Evolutionary conservation across 1,139 yeast genomes (phyloP).

Genomic region (Schwanniomyces etchellsii): DNA sequence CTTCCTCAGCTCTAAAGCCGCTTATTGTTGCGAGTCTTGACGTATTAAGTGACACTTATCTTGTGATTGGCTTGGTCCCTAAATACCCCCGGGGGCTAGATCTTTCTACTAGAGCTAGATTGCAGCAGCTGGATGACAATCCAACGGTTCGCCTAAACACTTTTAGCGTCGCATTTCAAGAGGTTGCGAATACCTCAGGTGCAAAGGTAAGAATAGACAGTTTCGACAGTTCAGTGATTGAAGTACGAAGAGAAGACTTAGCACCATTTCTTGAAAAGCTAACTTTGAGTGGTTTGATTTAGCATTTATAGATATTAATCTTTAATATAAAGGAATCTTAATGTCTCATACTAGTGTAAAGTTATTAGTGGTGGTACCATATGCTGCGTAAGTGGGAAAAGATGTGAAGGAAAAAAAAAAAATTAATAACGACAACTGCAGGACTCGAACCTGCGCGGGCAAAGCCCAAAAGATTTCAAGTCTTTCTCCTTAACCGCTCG

Average conservation of each 20-base stretch:
- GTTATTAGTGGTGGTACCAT: no score
- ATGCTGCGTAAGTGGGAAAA: no score
- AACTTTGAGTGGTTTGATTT: conserved; percentile 38
- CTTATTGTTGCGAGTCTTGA: conserved; percentile 85
- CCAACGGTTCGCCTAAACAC: conserved; percentile 54
- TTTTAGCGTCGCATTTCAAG: conserved; percentile 87
- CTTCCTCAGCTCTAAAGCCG: conserved; percentile 57
- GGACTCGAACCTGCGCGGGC: conserved; percentile 61
- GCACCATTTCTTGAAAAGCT: conserved; percentile 81
- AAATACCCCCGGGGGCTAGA: conserved; percentile 63
- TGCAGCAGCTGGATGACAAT: conserved; percentile 16
- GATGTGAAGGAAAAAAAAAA: no score
- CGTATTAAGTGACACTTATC: conserved; percentile 65
- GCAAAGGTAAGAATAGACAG: conserved; percentile 91
- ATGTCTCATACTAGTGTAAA: no score
- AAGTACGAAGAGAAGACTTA: conserved; percentile 81
- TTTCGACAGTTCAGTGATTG: conserved; percentile 90
- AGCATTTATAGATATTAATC: no score
- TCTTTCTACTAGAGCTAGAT: conserved; percentile 37
- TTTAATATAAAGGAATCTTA: no score
- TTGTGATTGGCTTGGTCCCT: conserved; percentile 89
- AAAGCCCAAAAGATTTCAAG: conserved; percentile 53
- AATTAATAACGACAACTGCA: conserved; percentile 46
- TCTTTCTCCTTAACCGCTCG: conserved; percentile 57
- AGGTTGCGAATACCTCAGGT: conserved; percentile 73